Evolutionary conservation across 371 early-diverging fungal species (phyloP).

Genomic region (Mucor lusitanicus): DNA sequence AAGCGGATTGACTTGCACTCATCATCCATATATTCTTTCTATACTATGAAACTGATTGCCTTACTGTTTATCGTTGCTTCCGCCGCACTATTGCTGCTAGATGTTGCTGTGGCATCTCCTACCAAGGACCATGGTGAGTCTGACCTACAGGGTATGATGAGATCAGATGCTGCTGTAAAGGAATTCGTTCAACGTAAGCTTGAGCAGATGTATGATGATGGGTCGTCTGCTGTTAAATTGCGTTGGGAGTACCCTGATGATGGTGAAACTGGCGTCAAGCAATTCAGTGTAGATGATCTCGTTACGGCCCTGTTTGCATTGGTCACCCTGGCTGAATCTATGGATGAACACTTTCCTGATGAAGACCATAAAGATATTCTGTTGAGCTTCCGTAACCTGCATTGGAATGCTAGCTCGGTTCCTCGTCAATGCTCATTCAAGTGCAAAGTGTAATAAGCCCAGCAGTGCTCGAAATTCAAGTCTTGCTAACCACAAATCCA

Average conservation of each 20-base stretch:
- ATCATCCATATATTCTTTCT: neutral
- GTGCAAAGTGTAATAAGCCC: neutral
- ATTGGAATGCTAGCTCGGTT: neutral
- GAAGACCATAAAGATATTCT: neutral
- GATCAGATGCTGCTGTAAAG: neutral
- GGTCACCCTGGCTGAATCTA: neutral
- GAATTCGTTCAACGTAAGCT: neutral
- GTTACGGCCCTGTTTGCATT: neutral
- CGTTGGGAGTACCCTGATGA: neutral
- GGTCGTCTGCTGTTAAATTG: neutral
- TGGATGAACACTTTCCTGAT: neutral
- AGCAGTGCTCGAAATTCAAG: neutral
- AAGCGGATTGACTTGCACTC: neutral
- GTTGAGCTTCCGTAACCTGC: neutral
- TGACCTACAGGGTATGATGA: neutral
- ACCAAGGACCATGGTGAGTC: neutral
- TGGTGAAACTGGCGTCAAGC: neutral
- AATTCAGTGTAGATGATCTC: neutral
- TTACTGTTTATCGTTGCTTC: neutral
- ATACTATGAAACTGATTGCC: conserved; percentile 2
- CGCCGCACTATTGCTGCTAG: neutral
- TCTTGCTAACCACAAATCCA: neutral
- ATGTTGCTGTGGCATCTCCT: neutral
- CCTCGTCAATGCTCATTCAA: neutral
- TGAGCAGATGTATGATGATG: neutral